Evolutionary conservation across 306 rosid genomes (phyloP).

Genomic region (Rosa multiflora): DNA sequence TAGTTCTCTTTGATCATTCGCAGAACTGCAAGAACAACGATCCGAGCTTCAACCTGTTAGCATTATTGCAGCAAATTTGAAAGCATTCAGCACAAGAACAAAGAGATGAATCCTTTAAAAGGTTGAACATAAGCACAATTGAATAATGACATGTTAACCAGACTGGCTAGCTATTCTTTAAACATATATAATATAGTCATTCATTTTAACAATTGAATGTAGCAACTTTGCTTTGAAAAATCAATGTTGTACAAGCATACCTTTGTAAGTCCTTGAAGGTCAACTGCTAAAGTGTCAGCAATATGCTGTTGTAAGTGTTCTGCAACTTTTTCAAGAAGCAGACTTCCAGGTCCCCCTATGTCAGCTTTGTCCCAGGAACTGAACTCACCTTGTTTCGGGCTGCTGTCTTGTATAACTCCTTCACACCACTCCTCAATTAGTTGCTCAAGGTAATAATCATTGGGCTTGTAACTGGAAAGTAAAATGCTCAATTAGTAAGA

Average conservation of each 20-base stretch:
- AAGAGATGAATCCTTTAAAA: not conserved
- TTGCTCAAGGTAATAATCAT: constrained; percentile 72
- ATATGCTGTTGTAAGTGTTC: constrained; percentile 71
- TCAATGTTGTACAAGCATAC: constrained; percentile 30
- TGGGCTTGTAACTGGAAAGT: constrained; percentile 68
- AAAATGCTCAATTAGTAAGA: constrained; percentile 11
- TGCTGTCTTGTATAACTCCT: constrained; percentile 73
- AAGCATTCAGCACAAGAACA: constrained; percentile 18
- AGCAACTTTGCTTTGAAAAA: constrained; percentile 12
- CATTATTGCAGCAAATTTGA: constrained; percentile 21
- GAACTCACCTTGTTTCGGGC: constrained; percentile 44
- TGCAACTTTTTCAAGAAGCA: constrained; percentile 87
- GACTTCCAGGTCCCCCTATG: constrained; percentile 55
- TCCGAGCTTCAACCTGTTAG: constrained; percentile 92
- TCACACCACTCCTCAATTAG: constrained; percentile 95
- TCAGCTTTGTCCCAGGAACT: constrained; percentile 43
- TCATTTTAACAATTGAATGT: not conserved
- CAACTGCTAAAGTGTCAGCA: constrained; percentile 69
- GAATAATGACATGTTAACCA: not conserved
- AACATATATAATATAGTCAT: not conserved
- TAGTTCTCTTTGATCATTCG: constrained; percentile 92
- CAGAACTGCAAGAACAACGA: constrained; percentile 86
- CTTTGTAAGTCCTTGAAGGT: constrained; percentile 87
- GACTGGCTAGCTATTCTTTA: not conserved
- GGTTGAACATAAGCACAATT: not conserved